phyloP scores from a whole-genome alignment of 306 rosid genomes.

The Dryas drummondii region DNA sequence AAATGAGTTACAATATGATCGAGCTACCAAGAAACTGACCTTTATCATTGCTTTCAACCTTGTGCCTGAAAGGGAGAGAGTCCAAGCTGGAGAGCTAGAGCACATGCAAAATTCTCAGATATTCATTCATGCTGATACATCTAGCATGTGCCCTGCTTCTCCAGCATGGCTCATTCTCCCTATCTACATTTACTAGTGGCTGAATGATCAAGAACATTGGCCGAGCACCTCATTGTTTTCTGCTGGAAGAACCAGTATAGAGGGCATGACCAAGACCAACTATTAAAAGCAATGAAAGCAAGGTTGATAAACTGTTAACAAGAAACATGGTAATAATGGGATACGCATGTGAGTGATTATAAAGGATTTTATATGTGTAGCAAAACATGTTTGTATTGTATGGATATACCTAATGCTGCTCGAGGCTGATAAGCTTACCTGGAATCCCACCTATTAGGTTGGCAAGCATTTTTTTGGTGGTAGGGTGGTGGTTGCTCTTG shows the following conservation, averaged over 20 bases:
- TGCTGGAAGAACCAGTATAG: background rate
- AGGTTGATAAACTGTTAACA: background rate
- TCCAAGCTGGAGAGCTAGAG: conserved; percentile 63
- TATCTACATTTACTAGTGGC: conserved; percentile 13
- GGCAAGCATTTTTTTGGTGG: conserved; percentile 35
- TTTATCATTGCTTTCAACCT: conserved; percentile 1
- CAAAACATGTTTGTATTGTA: conserved; percentile 11
- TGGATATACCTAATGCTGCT: conserved; percentile 11
- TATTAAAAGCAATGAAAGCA: background rate
- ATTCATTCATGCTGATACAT: conserved; percentile 18
- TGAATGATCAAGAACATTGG: conserved; percentile 3
- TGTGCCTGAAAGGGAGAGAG: conserved; percentile 40
- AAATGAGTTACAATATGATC: background rate
- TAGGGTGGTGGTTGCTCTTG: conserved; percentile 47
- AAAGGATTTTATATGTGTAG: background rate
- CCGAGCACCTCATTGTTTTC: background rate
- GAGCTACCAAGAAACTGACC: conserved; percentile 18
- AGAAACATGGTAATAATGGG: conserved; percentile 16
- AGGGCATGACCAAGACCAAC: too few species aligned
- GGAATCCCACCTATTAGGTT: conserved; percentile 14
- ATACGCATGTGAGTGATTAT: conserved; percentile 16
- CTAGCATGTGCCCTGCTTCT: conserved; percentile 94
- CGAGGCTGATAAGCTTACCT: conserved; percentile 5
- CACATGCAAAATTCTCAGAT: conserved; percentile 46
- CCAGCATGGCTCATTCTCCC: conserved; percentile 59